These are phyloP conservation scores for Solanum bukasovii DNA, from an alignment of 257 asterid species.

Conservation along the genomic window DNA sequence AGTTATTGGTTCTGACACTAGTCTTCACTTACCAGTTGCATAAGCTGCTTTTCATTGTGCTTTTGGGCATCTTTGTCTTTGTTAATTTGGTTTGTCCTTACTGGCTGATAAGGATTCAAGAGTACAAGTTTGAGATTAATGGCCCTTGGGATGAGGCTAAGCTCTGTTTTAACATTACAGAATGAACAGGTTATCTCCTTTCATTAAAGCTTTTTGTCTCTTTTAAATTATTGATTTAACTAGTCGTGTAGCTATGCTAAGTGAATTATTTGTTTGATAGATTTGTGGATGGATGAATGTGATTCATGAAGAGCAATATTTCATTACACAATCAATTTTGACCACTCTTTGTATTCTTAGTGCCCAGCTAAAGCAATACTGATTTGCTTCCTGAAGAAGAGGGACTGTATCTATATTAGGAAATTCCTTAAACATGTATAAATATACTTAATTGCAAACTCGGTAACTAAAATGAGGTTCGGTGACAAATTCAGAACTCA, in stretches of 20 bases:
- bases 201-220: neutral
- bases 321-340: neutral
- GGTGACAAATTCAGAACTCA: neutral
- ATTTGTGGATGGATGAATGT: neutral
- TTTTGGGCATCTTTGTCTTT: constrained; percentile 43
- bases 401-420: neutral
- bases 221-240: neutral
- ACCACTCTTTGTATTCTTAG: neutral
- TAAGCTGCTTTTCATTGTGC: constrained; percentile 37
- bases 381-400: neutral
- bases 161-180: constrained; percentile 68
- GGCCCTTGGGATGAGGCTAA: constrained; percentile 99
- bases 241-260: neutral
- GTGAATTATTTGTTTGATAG: neutral
- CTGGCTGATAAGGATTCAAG: constrained; percentile 85
- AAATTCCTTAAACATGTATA: neutral
- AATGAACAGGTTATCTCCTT: constrained; percentile 15
- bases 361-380: neutral
- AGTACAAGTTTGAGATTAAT: constrained; percentile 87
- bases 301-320: neutral
- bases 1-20: constrained; percentile 43
- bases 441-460: neutral
- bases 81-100: constrained; percentile 80
- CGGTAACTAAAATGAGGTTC: neutral
- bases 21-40: constrained; percentile 38